These are phyloP conservation scores for Lanmaoa pseudosensibilis DNA, from an alignment of 768 basidiomycete genomes.

Conservation along the genomic window DNA sequence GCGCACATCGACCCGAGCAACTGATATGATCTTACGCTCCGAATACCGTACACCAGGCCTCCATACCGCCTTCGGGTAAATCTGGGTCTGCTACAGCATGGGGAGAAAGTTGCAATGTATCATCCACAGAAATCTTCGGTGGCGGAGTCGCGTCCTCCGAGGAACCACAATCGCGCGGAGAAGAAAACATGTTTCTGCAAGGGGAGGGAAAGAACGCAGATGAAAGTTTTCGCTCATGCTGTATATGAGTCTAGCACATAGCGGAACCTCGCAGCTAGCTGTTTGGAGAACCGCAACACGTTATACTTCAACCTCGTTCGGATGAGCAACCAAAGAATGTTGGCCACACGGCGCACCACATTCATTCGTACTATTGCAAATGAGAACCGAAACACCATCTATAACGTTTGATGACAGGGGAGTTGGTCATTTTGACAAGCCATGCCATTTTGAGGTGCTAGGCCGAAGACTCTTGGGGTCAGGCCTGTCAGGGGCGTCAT, in stretches of 20 bases:
- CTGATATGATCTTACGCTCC: constrained; percentile 21
- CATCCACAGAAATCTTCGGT: not conserved
- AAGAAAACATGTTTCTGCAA: constrained; percentile 1
- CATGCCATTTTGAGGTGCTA: not conserved
- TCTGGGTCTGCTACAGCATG: not conserved
- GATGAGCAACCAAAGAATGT: not conserved
- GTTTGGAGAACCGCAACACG: not conserved
- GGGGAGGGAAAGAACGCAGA: not conserved
- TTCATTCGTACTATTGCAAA: not conserved
- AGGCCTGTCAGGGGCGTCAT: too few relatives aligned
- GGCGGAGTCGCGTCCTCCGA: not conserved
- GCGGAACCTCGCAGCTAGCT: not conserved
- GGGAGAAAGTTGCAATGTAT: not conserved
- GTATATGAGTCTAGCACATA: not conserved
- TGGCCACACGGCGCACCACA: too few relatives aligned
- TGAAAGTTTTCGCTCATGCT: not conserved
- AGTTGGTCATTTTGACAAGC: not conserved
- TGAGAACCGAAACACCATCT: not conserved
- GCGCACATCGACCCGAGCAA: not conserved
- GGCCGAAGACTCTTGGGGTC: too few relatives aligned
- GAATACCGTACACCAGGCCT: constrained; percentile 27
- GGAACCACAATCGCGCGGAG: not conserved
- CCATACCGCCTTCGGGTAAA: constrained; percentile 16
- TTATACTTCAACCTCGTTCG: not conserved
- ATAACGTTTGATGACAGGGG: not conserved